These are phyloP conservation scores for Chrysoporthe cubensis DNA, from an alignment of 2,329 filamentous ascomycete genomes.

Conservation along the genomic window DNA sequence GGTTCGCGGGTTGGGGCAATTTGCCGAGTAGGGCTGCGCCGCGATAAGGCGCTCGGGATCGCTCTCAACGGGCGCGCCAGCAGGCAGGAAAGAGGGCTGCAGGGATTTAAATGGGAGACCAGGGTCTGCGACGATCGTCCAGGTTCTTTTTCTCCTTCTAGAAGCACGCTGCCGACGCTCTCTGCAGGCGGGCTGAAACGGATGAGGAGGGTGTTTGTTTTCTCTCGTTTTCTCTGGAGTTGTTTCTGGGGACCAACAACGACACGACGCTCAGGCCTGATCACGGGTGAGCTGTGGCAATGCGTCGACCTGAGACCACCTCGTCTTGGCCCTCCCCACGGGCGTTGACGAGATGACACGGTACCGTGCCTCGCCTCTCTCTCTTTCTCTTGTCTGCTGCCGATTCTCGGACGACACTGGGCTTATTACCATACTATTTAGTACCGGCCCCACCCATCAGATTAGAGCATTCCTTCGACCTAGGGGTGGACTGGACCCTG, in stretches of 20 bases:
- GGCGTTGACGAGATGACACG: background rate
- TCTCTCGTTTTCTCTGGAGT: background rate
- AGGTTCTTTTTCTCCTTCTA: background rate
- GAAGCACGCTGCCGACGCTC: background rate
- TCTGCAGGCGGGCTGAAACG: background rate
- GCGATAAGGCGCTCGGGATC: constrained; percentile 24
- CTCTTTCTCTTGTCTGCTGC: background rate
- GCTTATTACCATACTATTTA: background rate
- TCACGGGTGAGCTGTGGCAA: no score
- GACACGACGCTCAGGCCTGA: no score
- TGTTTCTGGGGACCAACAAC: no score
- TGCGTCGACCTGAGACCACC: background rate
- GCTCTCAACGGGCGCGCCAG: background rate
- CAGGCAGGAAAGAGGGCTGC: constrained; percentile 8
- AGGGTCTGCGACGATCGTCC: constrained; percentile 5
- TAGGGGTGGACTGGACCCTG: background rate
- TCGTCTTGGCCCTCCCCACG: background rate
- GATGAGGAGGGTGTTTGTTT: background rate
- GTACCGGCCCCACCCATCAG: background rate
- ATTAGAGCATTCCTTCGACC: background rate
- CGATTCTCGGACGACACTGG: background rate
- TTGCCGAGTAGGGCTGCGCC: background rate
- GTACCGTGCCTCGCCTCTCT: background rate
- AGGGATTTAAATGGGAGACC: constrained; percentile 11
- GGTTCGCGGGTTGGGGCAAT: constrained; percentile 8